Conservation (phyloP, 345 rosid genomes). For the Citrus glauca region DNA sequence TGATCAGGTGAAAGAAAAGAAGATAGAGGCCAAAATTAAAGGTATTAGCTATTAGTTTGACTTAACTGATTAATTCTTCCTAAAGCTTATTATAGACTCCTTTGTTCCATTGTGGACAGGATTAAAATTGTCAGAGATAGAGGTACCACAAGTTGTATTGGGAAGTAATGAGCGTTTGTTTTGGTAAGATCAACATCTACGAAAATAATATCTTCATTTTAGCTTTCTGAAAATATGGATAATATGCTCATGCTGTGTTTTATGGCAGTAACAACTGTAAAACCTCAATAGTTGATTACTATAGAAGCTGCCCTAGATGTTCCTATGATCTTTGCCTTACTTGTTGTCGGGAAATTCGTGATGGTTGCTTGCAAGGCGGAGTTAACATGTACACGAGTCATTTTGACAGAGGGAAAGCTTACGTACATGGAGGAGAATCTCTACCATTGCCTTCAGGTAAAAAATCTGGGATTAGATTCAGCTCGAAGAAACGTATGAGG, state of each 20-base stretch:
- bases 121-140: slow-evolving; percentile 8
- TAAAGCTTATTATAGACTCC: neutral
- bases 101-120: slow-evolving; percentile 4
- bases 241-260: neutral
- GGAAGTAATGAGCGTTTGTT: neutral
- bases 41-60: slow-evolving; percentile 9
- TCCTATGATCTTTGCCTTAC: slow-evolving; percentile 45
- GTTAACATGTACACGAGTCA: slow-evolving; percentile 27
- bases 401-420: slow-evolving; percentile 16
- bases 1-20: slow-evolving; percentile 43
- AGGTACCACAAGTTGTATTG: slow-evolving; percentile 13
- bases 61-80: no score
- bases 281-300: slow-evolving; percentile 54
- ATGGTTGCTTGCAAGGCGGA: slow-evolving; percentile 33
- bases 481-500: slow-evolving; percentile 11
- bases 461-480: neutral
- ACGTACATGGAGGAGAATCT: slow-evolving; percentile 40
- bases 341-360: slow-evolving; percentile 53
- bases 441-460: neutral
- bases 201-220: neutral
- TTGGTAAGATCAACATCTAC: slow-evolving; percentile 32
- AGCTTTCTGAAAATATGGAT: neutral
- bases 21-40: slow-evolving; percentile 37
- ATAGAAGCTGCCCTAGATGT: slow-evolving; percentile 47
- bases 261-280: slow-evolving; percentile 50